These are phyloP conservation scores for Entomortierella parvispora DNA, from an alignment of 192 early-diverging fungal species.

Conservation along the genomic window DNA sequence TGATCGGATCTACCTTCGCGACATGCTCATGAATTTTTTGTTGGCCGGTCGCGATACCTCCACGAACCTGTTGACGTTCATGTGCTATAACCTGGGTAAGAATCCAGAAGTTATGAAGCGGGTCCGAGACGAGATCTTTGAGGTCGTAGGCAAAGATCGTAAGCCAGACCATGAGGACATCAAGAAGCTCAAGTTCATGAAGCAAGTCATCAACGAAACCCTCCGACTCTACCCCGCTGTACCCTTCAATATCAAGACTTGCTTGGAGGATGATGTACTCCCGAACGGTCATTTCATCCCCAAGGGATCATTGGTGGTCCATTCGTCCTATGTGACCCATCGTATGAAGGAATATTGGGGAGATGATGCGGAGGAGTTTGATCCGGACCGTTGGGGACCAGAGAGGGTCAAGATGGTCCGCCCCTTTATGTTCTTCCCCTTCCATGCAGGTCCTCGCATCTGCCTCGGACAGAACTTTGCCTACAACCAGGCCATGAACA, in stretches of 20 bases:
- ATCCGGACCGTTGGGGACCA: conserved; percentile 62
- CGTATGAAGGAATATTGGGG: conserved; percentile 59
- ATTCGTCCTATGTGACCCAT: conserved; percentile 52
- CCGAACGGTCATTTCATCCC: conserved; percentile 56
- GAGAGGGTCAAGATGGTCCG: conserved; percentile 45
- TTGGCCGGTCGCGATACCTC: conserved; percentile 59
- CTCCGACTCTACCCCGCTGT: conserved; percentile 61
- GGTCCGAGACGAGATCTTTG: conserved; percentile 55
- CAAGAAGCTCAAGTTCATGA: conserved; percentile 63
- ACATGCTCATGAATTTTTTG: conserved; percentile 54
- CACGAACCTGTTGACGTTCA: conserved; percentile 55
- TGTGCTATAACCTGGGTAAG: conserved; percentile 52
- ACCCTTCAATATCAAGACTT: conserved; percentile 52
- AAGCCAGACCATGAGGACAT: conserved; percentile 59
- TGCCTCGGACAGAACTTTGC: conserved; percentile 53
- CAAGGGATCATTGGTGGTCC: conserved; percentile 53
- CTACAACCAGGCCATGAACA: conserved; percentile 53
- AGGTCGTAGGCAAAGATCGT: conserved; percentile 42
- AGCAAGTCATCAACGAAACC: conserved; percentile 68
- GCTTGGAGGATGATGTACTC: conserved; percentile 48
- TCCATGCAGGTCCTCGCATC: conserved; percentile 55
- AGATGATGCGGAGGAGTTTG: conserved; percentile 55
- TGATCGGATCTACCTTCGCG: conserved; percentile 44
- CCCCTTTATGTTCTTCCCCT: conserved; percentile 61
- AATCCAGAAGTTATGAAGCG: conserved; percentile 50